Evolutionary conservation across 805 yeast genomes (phyloP).

Genomic region (Ascoidea rubescens): DNA sequence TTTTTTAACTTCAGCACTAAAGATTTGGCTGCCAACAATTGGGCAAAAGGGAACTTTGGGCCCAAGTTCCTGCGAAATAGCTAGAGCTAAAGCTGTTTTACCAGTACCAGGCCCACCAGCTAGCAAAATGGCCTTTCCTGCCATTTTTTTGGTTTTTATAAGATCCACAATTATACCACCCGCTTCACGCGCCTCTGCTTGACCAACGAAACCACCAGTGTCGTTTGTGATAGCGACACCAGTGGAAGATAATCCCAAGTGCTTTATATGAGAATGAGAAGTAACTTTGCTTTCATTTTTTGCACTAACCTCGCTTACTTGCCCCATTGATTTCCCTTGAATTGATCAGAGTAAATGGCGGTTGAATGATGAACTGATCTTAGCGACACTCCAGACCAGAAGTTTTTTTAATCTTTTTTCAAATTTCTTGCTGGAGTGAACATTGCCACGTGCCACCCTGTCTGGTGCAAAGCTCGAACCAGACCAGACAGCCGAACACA

Average conservation of each 20-base stretch:
- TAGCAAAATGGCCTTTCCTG: constrained; percentile 87
- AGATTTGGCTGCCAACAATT: constrained; percentile 87
- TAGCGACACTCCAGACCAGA: too few species aligned
- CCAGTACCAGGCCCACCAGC: constrained; percentile 99
- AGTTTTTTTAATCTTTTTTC: too few species aligned
- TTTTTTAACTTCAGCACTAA: constrained; percentile 92
- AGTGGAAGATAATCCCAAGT: constrained; percentile 83
- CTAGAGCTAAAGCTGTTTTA: constrained; percentile 92
- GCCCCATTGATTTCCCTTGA: too few species aligned
- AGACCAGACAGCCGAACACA: too few species aligned
- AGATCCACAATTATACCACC: constrained; percentile 91
- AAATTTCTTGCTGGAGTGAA: too few species aligned
- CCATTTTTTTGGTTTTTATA: constrained; percentile 82
- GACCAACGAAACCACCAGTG: constrained; percentile 72
- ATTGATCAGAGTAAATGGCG: too few species aligned
- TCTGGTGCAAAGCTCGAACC: too few species aligned
- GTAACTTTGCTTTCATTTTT: constrained; percentile 63
- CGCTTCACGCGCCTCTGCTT: constrained; percentile 67
- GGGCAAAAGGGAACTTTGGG: constrained; percentile 98
- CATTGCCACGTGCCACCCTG: too few species aligned
- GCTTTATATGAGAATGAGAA: constrained; percentile 94
- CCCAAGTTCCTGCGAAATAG: constrained; percentile 90
- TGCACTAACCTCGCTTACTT: constrained; percentile 58
- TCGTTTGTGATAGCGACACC: constrained; percentile 75
- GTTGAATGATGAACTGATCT: too few species aligned